Conservation (phyloP, 139 green algal genomes). For the Limnomonas spitsbergensis region DNA sequence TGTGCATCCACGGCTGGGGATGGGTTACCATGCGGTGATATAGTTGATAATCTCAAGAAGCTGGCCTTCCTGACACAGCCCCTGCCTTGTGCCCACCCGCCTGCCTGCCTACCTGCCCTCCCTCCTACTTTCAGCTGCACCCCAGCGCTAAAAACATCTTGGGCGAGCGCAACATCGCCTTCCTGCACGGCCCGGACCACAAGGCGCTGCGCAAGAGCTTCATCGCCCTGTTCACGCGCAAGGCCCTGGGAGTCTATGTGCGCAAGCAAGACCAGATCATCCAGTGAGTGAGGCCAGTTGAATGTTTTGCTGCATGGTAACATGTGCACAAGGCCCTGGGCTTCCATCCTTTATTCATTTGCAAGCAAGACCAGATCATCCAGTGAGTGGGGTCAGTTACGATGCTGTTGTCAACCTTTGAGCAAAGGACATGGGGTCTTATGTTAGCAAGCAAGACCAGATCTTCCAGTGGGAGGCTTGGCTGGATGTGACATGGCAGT, state of each 20-base stretch:
- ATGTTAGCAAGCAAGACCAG: conserved; percentile 70
- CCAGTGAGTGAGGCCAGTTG: conserved; percentile 22
- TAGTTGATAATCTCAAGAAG: too few species aligned
- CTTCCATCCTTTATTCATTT: conserved; percentile 71
- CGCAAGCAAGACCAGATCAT: conserved; percentile 75
- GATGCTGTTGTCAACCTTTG: too few species aligned
- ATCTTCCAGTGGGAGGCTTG: too few species aligned
- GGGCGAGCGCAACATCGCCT: conserved; percentile 78
- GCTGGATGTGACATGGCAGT: too few species aligned
- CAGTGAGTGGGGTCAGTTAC: conserved; percentile 23
- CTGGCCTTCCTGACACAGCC: too few species aligned
- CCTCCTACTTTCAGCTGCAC: too few species aligned
- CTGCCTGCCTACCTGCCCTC: too few species aligned
- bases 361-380: conserved; percentile 75
- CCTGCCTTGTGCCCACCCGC: too few species aligned
- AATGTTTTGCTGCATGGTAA: too few species aligned
- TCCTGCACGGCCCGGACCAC: conserved; percentile 74
- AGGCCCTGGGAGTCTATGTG: conserved; percentile 74
- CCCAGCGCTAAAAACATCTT: conserved; percentile 69
- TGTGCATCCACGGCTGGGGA: too few species aligned
- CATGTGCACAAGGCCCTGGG: conserved; percentile 71
- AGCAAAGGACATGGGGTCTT: conserved; percentile 70
- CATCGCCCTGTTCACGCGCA: conserved; percentile 80
- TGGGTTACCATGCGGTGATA: too few species aligned
- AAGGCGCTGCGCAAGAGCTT: conserved; percentile 81